Conservation (phyloP, 805 yeast species). For the Candida dajiaensis region DNA sequence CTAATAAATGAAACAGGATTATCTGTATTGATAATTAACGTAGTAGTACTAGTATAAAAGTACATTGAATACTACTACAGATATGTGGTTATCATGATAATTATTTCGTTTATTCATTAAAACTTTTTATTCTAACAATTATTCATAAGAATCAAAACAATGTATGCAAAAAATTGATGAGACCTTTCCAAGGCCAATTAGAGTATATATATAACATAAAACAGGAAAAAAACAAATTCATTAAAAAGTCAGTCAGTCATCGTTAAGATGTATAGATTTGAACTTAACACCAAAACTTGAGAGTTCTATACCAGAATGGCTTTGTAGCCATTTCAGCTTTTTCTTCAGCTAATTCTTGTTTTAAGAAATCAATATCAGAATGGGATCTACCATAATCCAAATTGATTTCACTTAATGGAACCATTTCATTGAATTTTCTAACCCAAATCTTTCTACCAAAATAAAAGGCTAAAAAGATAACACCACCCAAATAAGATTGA, state of each 20-base stretch:
- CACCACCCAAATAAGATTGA: conserved; percentile 35
- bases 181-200: not conserved
- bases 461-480: conserved; percentile 34
- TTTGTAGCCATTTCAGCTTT: conserved; percentile 39
- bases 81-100: not conserved
- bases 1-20: conserved; percentile 30
- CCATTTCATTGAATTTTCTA: conserved; percentile 35
- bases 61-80: too few species aligned
- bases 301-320: conserved; percentile 44
- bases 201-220: not conserved
- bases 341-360: conserved; percentile 55
- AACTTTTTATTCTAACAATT: not conserved
- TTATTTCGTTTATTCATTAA: not conserved
- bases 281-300: conserved; percentile 49
- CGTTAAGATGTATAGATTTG: too few species aligned
- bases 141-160: not conserved
- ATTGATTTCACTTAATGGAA: conserved; percentile 46
- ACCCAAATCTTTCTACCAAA: conserved; percentile 38
- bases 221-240: not conserved
- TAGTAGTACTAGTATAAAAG: too few species aligned
- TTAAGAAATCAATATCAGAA: conserved; percentile 48
- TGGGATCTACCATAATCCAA: conserved; percentile 61
- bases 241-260: too few species aligned
- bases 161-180: not conserved
- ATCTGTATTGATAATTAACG: too few species aligned